These are phyloP conservation scores for Apiotrichum sp. DNA, from an alignment of 1,284 basidiomycete species.

Conservation along the genomic window DNA sequence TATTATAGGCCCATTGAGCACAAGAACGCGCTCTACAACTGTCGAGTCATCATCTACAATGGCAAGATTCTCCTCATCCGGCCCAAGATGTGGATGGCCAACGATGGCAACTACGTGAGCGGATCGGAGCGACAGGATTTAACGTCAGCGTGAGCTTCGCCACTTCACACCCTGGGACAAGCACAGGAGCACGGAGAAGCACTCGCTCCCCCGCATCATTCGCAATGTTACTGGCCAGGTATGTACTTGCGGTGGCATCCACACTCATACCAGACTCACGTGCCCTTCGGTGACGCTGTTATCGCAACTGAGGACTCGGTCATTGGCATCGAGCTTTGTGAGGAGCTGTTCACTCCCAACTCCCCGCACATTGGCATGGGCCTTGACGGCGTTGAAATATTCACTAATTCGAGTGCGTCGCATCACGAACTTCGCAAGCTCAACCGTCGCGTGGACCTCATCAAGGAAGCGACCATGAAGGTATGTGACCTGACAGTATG, in stretches of 20 bases:
- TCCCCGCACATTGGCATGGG: conserved; percentile 98
- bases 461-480: conserved; percentile 95
- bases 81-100: conserved; percentile 99
- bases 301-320: conserved; percentile 90
- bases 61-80: conserved; percentile 84
- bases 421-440: conserved; percentile 97
- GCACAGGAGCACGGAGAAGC: conserved; percentile 77
- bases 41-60: conserved; percentile 80
- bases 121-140: not conserved
- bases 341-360: conserved; percentile 93
- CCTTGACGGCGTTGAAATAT: conserved; percentile 95
- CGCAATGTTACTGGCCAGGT: conserved; percentile 84
- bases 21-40: conserved; percentile 97
- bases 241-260: not conserved
- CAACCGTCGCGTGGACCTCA: conserved; percentile 82
- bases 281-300: conserved; percentile 93
- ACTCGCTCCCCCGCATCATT: conserved; percentile 81
- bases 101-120: conserved; percentile 84
- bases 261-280: conserved; percentile 56
- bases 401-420: conserved; percentile 94
- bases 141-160: conserved; percentile 66
- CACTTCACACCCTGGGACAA: conserved; percentile 96
- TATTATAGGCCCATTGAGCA: conserved; percentile 77
- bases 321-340: conserved; percentile 92
- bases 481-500: conserved; percentile 44